These are phyloP conservation scores for Penicillium fimorum DNA, from an alignment of 495 filamentous ascomycete genomes.

Conservation along the genomic window DNA sequence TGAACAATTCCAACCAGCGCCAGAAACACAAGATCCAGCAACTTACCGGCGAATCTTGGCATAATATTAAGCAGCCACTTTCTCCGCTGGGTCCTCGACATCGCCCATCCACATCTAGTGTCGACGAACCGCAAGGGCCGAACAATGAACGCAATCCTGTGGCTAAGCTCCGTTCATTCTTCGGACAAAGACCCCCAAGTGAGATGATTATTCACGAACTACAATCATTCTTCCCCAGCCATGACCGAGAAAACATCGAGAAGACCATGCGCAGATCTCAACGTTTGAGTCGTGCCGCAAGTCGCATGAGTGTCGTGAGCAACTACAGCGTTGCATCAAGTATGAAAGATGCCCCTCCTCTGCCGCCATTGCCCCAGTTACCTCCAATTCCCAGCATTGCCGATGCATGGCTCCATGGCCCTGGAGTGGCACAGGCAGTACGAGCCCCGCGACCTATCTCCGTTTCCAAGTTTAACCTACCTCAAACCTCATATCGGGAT, in stretches of 20 bases:
- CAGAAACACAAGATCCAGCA: slow-evolving; percentile 77
- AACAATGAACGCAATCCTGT: slow-evolving; percentile 48
- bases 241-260: slow-evolving; percentile 88
- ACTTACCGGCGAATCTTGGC: slow-evolving; percentile 79
- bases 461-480: slow-evolving; percentile 56
- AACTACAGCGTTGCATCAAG: slow-evolving; percentile 91
- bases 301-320: slow-evolving; percentile 88
- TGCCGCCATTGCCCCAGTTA: slow-evolving; percentile 45
- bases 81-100: slow-evolving; percentile 70
- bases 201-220: slow-evolving; percentile 96
- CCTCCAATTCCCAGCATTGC: slow-evolving; percentile 97
- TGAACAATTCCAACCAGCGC: slow-evolving; percentile 62
- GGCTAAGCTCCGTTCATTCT: slow-evolving; percentile 70
- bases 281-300: slow-evolving; percentile 85
- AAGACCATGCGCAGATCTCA: slow-evolving; percentile 88
- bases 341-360: slow-evolving; percentile 61
- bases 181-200: slow-evolving; percentile 88
- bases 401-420: slow-evolving; percentile 80
- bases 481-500: slow-evolving; percentile 69
- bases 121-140: slow-evolving; percentile 43
- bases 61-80: slow-evolving; percentile 76
- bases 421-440: slow-evolving; percentile 42
- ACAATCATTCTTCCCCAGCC: slow-evolving; percentile 94
- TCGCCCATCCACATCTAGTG: slow-evolving; percentile 56
- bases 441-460: slow-evolving; percentile 60